Evolutionary conservation across 306 rosid species (phyloP), one percentile per base, ranked within the genome.

Genomic region (Quercus cerris): DNA sequence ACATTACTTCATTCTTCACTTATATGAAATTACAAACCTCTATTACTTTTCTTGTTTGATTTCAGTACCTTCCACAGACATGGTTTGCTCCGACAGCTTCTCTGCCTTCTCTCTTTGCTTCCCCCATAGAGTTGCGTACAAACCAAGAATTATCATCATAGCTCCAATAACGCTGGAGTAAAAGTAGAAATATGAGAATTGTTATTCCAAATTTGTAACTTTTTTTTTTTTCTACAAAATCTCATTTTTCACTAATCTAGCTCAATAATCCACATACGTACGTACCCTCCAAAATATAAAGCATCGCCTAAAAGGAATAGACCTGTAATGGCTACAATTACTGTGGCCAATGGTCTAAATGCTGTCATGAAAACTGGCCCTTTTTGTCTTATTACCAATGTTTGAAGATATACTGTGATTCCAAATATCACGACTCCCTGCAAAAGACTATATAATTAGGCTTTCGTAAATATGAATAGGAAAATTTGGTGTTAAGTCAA

Each of bases 291-390:
- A 49, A 84, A 54, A 25, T 84, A 7, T 41, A 84, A n/a, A 28
- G 72, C 66, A n/a, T 83, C 84, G n/a, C 78, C 75, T 20, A 78
- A 41, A 56, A 79, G 30, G 17, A 75, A n/a, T 5, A 83, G 25
- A 54, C 69, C 75, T 49, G 76, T 61, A 19, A 79, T 56, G 51
- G 78, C 75, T 11, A 66, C 81, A 51, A 62, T 11, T 10, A 83
- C 3, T 0, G 84, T 75, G 22, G 63, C 0, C 8, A 79, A 7
- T 15, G 84, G 86, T 51, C 81, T 64, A 62, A 79, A 83, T 15
- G 84, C 81, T 18, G 78, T 71, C 49, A 71, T 23, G 56, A 83
- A 83, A 54, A 83, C 83, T 70, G 84, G 81, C 15, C 86, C 86
- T 79, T 64, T 79, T 31, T 27, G 62, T 52, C 31, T 19, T 4